Evolutionary conservation across 768 basidiomycete species (phyloP).

Genomic region (Phlebiopsis gigantea): DNA sequence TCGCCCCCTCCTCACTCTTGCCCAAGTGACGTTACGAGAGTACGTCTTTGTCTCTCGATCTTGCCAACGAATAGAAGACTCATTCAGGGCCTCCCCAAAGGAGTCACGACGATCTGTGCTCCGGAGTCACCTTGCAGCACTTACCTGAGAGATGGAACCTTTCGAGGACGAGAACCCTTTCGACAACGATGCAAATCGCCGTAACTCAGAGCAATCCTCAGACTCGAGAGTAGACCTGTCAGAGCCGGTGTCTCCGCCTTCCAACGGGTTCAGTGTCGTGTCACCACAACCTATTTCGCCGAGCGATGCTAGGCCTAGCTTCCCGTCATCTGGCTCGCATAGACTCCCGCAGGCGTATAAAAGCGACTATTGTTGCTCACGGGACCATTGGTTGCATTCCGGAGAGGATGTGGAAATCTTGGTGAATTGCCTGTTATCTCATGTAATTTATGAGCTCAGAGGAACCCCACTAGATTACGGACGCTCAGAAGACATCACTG

Average conservation of each 20-base stretch:
- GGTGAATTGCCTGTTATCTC: constrained; percentile 37
- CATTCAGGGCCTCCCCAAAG: not conserved
- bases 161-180: constrained; percentile 41
- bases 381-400: constrained; percentile 74
- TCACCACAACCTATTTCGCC: constrained; percentile 44
- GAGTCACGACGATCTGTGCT: not conserved
- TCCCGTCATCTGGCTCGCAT: constrained; percentile 54
- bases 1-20: not conserved
- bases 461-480: constrained; percentile 65
- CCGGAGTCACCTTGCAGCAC: not conserved
- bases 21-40: not conserved
- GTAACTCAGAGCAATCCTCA: constrained; percentile 44
- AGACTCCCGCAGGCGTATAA: constrained; percentile 53
- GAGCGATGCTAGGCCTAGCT: constrained; percentile 33
- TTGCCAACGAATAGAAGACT: too few species aligned
- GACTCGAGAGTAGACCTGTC: constrained; percentile 50
- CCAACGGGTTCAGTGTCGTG: constrained; percentile 29
- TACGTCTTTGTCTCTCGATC: too few species aligned
- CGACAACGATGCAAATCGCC: constrained; percentile 28
- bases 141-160: constrained; percentile 23
- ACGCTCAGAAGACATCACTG: constrained; percentile 91
- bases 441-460: not conserved
- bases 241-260: constrained; percentile 56
- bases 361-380: constrained; percentile 72
- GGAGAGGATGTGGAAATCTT: constrained; percentile 79